phyloP scores from a whole-genome alignment of 768 basidiomycete species.

The Galerina sulciceps region DNA sequence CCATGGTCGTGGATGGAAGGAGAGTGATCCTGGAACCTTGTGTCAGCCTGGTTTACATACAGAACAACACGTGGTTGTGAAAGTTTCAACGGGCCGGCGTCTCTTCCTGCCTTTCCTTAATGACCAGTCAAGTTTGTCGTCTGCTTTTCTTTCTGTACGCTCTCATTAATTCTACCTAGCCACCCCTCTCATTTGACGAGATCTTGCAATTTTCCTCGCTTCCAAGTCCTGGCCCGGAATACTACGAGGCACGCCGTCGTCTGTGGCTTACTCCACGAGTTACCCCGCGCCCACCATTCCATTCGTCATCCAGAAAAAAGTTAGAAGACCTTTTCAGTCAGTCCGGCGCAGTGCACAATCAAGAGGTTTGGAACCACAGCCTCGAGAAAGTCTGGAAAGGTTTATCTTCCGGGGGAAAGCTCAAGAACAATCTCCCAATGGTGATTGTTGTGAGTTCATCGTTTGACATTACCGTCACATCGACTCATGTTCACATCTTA shows the following conservation, averaged over 20 bases:
- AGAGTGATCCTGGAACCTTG: conserved; percentile 12
- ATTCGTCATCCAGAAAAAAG: conserved; percentile 45
- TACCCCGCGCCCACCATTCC: conserved; percentile 21
- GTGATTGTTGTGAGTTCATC: conserved; percentile 56
- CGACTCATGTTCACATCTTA: conserved; percentile 17
- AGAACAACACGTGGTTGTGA: conserved; percentile 18
- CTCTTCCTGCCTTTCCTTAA: conserved; percentile 9
- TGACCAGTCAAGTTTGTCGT: conserved; percentile 12
- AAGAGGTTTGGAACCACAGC: conserved; percentile 59
- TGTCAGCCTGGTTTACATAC: conserved; percentile 19
- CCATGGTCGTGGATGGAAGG: conserved; percentile 37
- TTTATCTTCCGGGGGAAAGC: conserved; percentile 57
- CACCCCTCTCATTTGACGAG: conserved; percentile 40
- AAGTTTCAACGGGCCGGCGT: conserved; percentile 5
- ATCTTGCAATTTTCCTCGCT: conserved; percentile 42
- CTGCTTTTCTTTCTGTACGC: conserved; percentile 4
- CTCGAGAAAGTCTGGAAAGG: conserved; percentile 68
- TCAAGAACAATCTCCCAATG: conserved; percentile 69
- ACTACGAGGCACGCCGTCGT: conserved; percentile 64
- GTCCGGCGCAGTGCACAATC: conserved; percentile 51
- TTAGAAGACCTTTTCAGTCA: conserved; percentile 54
- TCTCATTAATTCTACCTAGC: conserved; percentile 13
- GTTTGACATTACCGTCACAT: conserved; percentile 5
- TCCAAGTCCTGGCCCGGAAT: conserved; percentile 65
- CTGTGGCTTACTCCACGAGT: conserved; percentile 56